A percentile compares a stretch with the other conserved stretches of the same genome.
Conservation (phyloP, 2,329 filamentous ascomycete genomes). For the Pezicula rhizophila region DNA sequence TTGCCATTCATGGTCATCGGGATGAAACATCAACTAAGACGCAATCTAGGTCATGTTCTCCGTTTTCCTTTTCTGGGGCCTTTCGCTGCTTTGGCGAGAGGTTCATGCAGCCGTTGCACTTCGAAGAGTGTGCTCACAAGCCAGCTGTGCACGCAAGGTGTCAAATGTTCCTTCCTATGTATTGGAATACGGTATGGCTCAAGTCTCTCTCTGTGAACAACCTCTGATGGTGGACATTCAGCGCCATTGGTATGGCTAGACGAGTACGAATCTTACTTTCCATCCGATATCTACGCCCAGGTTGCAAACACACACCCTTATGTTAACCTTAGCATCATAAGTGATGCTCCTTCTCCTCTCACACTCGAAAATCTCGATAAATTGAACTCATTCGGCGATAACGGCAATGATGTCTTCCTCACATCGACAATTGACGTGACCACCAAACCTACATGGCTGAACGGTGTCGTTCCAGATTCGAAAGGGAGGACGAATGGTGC, state of each 20-base stretch:
- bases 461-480: slow-evolving; percentile 46
- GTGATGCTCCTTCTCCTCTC: slow-evolving; percentile 32
- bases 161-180: slow-evolving; percentile 35
- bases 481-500: slow-evolving; percentile 44
- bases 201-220: not conserved
- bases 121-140: not conserved
- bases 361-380: slow-evolving; percentile 41
- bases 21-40: not conserved
- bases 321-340: slow-evolving; percentile 34
- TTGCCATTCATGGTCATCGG: no score
- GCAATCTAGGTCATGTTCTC: slow-evolving; percentile 10
- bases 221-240: slow-evolving; percentile 16
- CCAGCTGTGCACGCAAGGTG: slow-evolving; percentile 5
- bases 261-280: slow-evolving; percentile 40
- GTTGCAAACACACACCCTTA: slow-evolving; percentile 39
- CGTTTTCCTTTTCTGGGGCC: slow-evolving; percentile 3
- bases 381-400: slow-evolving; percentile 35
- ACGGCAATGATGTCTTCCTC: slow-evolving; percentile 39
- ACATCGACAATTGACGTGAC: slow-evolving; percentile 42
- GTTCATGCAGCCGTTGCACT: slow-evolving; percentile 3
- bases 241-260: slow-evolving; percentile 46
- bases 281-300: slow-evolving; percentile 41
- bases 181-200: slow-evolving; percentile 35
- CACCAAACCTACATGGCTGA: slow-evolving; percentile 39
- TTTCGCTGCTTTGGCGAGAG: slow-evolving; percentile 15